Percentiles rank a stretch among this genome's conserved stretches.
Conservation (phyloP, 2,329 filamentous ascomycete genomes). For the Cladosporium sp. region DNA sequence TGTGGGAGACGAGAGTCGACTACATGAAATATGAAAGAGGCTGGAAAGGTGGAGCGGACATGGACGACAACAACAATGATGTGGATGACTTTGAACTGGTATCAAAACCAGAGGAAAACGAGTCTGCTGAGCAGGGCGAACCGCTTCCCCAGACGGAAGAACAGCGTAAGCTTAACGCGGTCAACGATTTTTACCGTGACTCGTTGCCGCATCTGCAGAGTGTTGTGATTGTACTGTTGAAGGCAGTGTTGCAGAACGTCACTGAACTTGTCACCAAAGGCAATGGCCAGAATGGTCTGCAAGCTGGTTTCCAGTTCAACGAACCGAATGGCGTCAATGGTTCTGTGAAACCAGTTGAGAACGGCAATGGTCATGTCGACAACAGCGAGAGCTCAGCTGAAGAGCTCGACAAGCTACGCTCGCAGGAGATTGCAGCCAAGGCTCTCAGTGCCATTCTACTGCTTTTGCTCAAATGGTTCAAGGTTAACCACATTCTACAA, state of each 20-base stretch:
- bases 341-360: slow-evolving; percentile 35
- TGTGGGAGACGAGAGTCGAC: slow-evolving; percentile 89
- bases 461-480: slow-evolving; percentile 92
- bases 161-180: slow-evolving; percentile 39
- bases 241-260: slow-evolving; percentile 80
- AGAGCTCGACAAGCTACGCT: slow-evolving; percentile 75
- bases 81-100: slow-evolving; percentile 32
- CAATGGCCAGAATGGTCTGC: slow-evolving; percentile 44
- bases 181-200: slow-evolving; percentile 77
- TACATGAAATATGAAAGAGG: slow-evolving; percentile 91
- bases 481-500: slow-evolving; percentile 88
- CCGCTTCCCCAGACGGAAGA: slow-evolving; percentile 22
- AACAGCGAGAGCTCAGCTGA: slow-evolving; percentile 45
- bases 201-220: slow-evolving; percentile 85
- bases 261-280: slow-evolving; percentile 69
- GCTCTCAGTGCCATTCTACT: slow-evolving; percentile 86
- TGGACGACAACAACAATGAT: slow-evolving; percentile 23
- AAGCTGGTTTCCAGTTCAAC: slow-evolving; percentile 43
- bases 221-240: slow-evolving; percentile 84
- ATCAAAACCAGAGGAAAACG: slow-evolving; percentile 24
- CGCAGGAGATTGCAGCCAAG: slow-evolving; percentile 83
- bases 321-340: slow-evolving; percentile 26
- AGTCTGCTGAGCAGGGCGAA: slow-evolving; percentile 29
- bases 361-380: slow-evolving; percentile 28
- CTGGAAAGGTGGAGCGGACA: slow-evolving; percentile 59